Percentiles rank a stretch among this genome's conserved stretches.
phyloP scores from a whole-genome alignment of 2,329 filamentous ascomycete species.

The Blastomyces gilchristii region DNA sequence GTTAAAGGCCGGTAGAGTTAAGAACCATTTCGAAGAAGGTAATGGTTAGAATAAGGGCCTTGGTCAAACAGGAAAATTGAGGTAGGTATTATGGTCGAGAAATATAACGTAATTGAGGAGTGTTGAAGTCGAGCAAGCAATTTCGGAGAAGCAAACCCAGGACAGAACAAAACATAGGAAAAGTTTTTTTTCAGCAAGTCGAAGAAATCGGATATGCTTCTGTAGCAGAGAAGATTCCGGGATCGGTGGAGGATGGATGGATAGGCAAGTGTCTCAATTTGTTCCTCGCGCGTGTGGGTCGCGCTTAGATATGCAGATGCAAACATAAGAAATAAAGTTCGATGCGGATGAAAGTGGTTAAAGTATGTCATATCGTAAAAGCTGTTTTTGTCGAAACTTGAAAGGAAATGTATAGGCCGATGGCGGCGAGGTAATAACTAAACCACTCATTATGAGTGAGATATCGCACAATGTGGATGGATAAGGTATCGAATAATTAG shows the following conservation, averaged over 20 bases:
- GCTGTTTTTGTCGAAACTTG: neutral
- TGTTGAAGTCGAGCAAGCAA: neutral
- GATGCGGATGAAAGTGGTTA: slow-evolving; percentile 5
- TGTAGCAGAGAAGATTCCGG: neutral
- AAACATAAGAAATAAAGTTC: slow-evolving; percentile 9
- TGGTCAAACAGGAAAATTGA: neutral
- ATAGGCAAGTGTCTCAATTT: neutral
- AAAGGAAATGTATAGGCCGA: neutral
- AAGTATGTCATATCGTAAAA: slow-evolving; percentile 10
- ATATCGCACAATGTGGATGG: neutral
- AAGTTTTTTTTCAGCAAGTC: neutral
- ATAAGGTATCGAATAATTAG: slow-evolving; percentile 3
- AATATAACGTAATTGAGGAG: neutral
- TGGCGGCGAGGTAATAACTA: slow-evolving; percentile 1
- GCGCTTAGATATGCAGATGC: neutral
- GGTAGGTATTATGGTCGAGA: neutral
- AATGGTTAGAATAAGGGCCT: neutral
- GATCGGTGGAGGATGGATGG: neutral
- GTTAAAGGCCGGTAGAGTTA: neutral
- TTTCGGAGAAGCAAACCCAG: slow-evolving; percentile 3
- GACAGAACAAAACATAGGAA: slow-evolving; percentile 2
- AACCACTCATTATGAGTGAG: slow-evolving; percentile 1
- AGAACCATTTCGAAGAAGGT: neutral
- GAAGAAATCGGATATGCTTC: slow-evolving; percentile 2
- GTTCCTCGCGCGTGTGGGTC: neutral